Percentiles rank a stretch among this genome's conserved stretches.
These are phyloP conservation scores for Sesbania bispinosa DNA, from an alignment of 306 rosid species.

Conservation along the genomic window DNA sequence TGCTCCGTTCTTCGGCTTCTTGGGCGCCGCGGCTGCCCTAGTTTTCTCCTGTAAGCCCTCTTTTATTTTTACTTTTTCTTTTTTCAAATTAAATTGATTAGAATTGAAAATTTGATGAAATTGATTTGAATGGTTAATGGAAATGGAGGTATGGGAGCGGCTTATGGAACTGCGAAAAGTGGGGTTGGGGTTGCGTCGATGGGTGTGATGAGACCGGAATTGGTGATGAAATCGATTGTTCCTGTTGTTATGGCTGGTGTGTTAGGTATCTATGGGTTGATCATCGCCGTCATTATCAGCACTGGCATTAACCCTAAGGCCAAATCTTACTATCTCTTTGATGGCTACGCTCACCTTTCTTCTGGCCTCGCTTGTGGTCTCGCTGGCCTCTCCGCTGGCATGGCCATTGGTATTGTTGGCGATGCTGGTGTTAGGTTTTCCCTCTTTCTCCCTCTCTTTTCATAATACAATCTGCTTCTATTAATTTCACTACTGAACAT, in stretches of 20 bases:
- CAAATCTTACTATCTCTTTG: slow-evolving; percentile 66
- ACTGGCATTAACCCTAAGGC: slow-evolving; percentile 78
- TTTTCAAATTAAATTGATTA: background rate
- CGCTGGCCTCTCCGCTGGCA: slow-evolving; percentile 74
- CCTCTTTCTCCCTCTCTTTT: background rate
- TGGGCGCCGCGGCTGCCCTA: slow-evolving; percentile 67
- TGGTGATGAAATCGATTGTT: slow-evolving; percentile 69
- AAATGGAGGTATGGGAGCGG: slow-evolving; percentile 58
- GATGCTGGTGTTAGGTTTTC: slow-evolving; percentile 70
- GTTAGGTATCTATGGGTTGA: slow-evolving; percentile 72
- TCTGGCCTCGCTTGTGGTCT: slow-evolving; percentile 72
- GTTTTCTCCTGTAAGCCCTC: slow-evolving; percentile 51
- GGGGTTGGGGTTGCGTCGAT: slow-evolving; percentile 78
- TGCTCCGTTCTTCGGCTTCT: slow-evolving; percentile 69
- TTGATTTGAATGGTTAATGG: background rate
- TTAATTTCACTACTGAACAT: background rate
- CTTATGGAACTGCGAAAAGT: slow-evolving; percentile 72
- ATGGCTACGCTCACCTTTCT: slow-evolving; percentile 74
- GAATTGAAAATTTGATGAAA: background rate
- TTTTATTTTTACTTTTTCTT: background rate
- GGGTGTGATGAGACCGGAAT: slow-evolving; percentile 79
- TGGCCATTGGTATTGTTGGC: slow-evolving; percentile 74
- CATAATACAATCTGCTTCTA: background rate
- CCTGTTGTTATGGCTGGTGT: slow-evolving; percentile 86
- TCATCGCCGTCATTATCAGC: slow-evolving; percentile 71